phyloP scores from a whole-genome alignment of 805 yeast species.

The Wickerhamiella occidentalis region DNA sequence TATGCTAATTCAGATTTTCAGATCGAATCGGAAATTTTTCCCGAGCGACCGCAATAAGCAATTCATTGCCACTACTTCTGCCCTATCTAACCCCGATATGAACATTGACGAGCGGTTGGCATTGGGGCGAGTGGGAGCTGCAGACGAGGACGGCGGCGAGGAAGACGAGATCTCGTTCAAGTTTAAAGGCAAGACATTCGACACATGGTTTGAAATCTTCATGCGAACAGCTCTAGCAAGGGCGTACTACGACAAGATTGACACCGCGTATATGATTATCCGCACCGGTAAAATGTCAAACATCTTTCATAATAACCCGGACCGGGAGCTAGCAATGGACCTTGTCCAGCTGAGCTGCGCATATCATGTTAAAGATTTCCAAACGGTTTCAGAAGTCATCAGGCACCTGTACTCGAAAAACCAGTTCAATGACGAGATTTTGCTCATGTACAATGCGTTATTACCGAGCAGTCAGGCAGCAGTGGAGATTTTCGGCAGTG shows the following conservation, averaged over 20 bases:
- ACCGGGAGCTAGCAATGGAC: slow-evolving; percentile 46
- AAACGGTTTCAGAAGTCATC: slow-evolving; percentile 43
- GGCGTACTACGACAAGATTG: slow-evolving; percentile 45
- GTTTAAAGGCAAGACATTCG: slow-evolving; percentile 65
- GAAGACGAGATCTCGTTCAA: slow-evolving; percentile 25
- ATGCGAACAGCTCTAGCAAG: slow-evolving; percentile 64
- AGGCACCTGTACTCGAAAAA: slow-evolving; percentile 52
- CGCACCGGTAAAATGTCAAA: slow-evolving; percentile 67
- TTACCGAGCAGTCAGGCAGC: slow-evolving; percentile 51
- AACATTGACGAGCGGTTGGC: slow-evolving; percentile 50
- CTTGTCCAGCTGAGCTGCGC: slow-evolving; percentile 57
- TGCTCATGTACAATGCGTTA: slow-evolving; percentile 54
- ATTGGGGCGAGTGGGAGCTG: slow-evolving; percentile 29
- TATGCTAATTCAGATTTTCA: slow-evolving; percentile 72
- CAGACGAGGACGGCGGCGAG: slow-evolving; percentile 28
- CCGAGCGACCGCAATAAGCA: slow-evolving; percentile 56
- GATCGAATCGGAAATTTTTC: slow-evolving; percentile 64
- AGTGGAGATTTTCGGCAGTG: slow-evolving; percentile 51
- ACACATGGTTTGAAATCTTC: slow-evolving; percentile 75
- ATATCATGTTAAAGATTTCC: slow-evolving; percentile 38
- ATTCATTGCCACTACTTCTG: neutral
- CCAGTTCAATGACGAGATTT: slow-evolving; percentile 63
- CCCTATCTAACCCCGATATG: slow-evolving; percentile 24
- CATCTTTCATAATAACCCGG: slow-evolving; percentile 59
- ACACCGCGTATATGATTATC: slow-evolving; percentile 55